These are phyloP conservation scores for Metarhizium robertsii DNA, from an alignment of 2,329 filamentous ascomycete genomes.

Conservation along the genomic window DNA sequence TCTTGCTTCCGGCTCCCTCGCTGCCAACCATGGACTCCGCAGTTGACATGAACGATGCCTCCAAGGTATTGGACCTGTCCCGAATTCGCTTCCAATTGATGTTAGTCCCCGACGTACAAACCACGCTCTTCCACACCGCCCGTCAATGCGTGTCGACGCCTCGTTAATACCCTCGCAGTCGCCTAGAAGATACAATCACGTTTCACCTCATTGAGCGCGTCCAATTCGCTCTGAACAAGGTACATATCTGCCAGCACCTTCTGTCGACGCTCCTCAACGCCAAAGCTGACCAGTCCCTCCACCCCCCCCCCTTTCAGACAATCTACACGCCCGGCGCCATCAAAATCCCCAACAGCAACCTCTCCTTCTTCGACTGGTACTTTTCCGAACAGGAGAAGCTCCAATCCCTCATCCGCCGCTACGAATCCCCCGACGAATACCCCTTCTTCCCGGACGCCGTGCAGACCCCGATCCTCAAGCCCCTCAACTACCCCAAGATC, in stretches of 20 bases:
- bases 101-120: constrained; percentile 38
- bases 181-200: constrained; percentile 94
- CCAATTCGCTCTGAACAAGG: constrained; percentile 84
- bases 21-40: constrained; percentile 66
- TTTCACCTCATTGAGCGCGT: constrained; percentile 95
- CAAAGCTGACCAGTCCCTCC: neutral
- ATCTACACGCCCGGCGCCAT: constrained; percentile 82
- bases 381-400: constrained; percentile 81
- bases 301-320: constrained; percentile 32
- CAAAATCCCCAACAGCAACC: constrained; percentile 58
- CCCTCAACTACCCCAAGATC: constrained; percentile 79
- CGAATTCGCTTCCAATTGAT: constrained; percentile 93
- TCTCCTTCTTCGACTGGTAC: constrained; percentile 92
- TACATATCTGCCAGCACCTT: constrained; percentile 11
- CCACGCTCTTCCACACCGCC: neutral
- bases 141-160: neutral
- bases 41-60: constrained; percentile 78
- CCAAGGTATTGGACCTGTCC: constrained; percentile 76
- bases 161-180: constrained; percentile 43
- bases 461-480: constrained; percentile 73
- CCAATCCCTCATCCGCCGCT: constrained; percentile 88
- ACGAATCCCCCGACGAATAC: constrained; percentile 93
- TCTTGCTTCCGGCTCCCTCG: neutral
- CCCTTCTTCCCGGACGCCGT: constrained; percentile 87
- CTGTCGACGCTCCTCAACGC: neutral